Evolutionary conservation across 352 stramenopile species (phyloP).

Genomic region (Phytophthora macrochlamydospora): DNA sequence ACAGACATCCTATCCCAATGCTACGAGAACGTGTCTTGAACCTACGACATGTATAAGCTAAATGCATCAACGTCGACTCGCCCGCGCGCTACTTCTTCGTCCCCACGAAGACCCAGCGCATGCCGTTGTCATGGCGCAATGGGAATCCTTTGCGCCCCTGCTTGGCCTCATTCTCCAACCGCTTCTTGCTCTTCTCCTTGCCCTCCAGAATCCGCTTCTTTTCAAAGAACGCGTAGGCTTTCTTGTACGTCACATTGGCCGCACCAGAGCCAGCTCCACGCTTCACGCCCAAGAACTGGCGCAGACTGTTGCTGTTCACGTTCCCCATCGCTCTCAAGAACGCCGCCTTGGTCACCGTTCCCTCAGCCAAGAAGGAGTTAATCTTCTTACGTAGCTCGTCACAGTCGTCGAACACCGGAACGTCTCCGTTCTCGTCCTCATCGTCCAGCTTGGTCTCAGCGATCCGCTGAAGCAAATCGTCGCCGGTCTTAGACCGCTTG

Average conservation of each 20-base stretch:
- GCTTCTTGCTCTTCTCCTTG: conserved; percentile 52
- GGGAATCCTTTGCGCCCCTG: conserved; percentile 14
- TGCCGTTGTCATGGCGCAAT: conserved; percentile 29
- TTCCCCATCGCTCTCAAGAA: conserved; percentile 41
- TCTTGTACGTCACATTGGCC: conserved; percentile 54
- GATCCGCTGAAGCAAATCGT: conserved; percentile 45
- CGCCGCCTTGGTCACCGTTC: conserved; percentile 43
- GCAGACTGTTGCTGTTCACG: conserved; percentile 57
- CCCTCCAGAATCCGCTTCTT: conserved; percentile 51
- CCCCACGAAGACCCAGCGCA: conserved; percentile 21
- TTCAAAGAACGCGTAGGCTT: conserved; percentile 64
- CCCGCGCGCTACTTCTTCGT: conserved; percentile 10
- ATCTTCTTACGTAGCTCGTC: conserved; percentile 62
- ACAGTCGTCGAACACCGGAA: conserved; percentile 65
- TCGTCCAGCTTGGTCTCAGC: conserved; percentile 33
- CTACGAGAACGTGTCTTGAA: no score
- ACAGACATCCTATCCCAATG: no score
- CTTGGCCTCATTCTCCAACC: conserved; percentile 37
- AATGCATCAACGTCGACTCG: no score
- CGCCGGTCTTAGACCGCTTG: conserved; percentile 37
- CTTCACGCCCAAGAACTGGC: conserved; percentile 51
- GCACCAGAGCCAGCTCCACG: conserved; percentile 50
- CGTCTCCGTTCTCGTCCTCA: conserved; percentile 32
- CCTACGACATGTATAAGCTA: no score
- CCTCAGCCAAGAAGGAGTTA: conserved; percentile 36